phyloP scores from a whole-genome alignment of 768 basidiomycete genomes.

The Boletus subparvulus region DNA sequence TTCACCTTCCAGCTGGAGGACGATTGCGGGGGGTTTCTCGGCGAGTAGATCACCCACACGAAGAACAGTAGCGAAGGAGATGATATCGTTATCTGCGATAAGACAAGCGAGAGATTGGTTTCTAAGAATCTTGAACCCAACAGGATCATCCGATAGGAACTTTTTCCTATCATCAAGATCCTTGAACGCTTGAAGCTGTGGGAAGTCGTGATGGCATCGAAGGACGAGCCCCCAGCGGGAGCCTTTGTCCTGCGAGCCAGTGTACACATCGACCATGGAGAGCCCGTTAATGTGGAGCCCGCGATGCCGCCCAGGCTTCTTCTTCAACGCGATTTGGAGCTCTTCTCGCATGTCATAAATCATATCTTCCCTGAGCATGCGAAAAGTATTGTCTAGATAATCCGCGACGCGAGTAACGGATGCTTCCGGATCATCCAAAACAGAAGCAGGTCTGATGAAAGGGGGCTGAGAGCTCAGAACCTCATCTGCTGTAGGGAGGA shows the following conservation, averaged over 20 bases:
- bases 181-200: conserved; percentile 31
- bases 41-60: conserved; percentile 56
- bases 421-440: conserved; percentile 45
- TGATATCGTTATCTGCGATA: conserved; percentile 44
- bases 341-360: conserved; percentile 60
- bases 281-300: conserved; percentile 42
- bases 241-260: conserved; percentile 26
- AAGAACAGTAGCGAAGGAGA: conserved; percentile 54
- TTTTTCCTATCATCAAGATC: conserved; percentile 38
- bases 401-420: conserved; percentile 39
- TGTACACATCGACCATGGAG: conserved; percentile 39
- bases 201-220: conserved; percentile 36
- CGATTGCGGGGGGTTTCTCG: conserved; percentile 45
- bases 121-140: conserved; percentile 41
- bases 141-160: conserved; percentile 37
- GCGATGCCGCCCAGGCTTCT: conserved; percentile 43
- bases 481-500: conserved; percentile 67
- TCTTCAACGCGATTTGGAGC: conserved; percentile 41
- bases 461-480: conserved; percentile 45
- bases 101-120: conserved; percentile 60
- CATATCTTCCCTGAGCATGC: conserved; percentile 66
- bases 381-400: conserved; percentile 65
- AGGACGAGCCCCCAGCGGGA: conserved; percentile 46
- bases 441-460: conserved; percentile 50
- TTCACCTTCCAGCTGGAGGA: conserved; percentile 55